Base-by-base conservation (phyloP, 1,284 basidiomycete genomes). In the Cutaneotrichosporon dermatis region DNA sequence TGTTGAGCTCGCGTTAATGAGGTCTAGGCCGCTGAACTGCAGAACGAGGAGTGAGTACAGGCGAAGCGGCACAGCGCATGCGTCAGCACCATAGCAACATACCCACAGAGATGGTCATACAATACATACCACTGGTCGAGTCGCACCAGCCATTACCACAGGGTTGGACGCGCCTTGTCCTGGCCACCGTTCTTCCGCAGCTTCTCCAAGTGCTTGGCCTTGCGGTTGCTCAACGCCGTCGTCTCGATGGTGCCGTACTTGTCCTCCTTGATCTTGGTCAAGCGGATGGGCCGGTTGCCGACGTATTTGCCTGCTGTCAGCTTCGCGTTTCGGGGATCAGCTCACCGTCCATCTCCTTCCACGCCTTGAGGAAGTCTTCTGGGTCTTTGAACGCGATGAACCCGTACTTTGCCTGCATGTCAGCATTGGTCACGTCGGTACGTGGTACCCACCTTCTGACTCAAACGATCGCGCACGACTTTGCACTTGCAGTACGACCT, bases 331-430 rank as follows among this genome's bases (percentile, higher is more conserved):
- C 39, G 37, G 13, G 10, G 10, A 10, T 25, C 25, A 37, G 73
- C 88, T 57, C 69, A 89, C 94, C 95, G 77, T 99, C 92, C 92
- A 98, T 98, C 77, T 99, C 92, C 75, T 99, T 99, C 96, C 96
- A 99, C 6, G 96, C 96, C 69, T 86, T 92, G 60, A 99, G 77
- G 76, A 98, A 99, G 76, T 99, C 96, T 79, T 99, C 95, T 0
- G 96, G 96, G 71, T 99, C 96, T 58, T 91, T 92, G 77, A 99
- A 99, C 0, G 92, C 90, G 40, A 99, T 92, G 72, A 99, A 99
- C 1, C 92, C 96, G 72, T 89, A 99, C 76, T 92, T 96, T 0
- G 93, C 92, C 90, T 99, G 69, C 63, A 34, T 4, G 60, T 65
- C 44, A 66, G 51, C 45, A 25, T 25, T 25, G 25, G 25, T 25